Evolutionary conservation across 306 rosid species (phyloP).

Genomic region (Senna tora): DNA sequence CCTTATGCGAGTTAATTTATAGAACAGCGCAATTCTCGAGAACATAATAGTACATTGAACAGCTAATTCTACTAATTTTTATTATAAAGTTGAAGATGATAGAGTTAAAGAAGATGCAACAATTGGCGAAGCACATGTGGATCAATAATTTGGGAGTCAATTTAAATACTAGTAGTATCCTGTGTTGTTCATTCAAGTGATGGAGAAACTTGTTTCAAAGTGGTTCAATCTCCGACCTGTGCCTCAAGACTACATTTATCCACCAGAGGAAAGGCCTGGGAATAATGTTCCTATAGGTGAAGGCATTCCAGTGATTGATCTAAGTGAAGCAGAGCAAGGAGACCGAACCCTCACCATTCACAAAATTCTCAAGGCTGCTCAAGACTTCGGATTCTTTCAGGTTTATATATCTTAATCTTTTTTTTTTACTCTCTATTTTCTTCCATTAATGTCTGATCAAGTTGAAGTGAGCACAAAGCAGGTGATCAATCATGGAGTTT

Average conservation of each 20-base stretch:
- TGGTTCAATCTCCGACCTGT: conserved; percentile 2
- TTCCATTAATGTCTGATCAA: neutral
- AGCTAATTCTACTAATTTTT: neutral
- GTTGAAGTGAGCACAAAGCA: neutral
- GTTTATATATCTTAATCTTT: neutral
- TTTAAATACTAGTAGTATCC: neutral
- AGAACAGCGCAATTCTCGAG: neutral
- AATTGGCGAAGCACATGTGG: neutral
- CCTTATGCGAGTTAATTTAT: neutral
- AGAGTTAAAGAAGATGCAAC: neutral
- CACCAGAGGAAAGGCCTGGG: conserved; percentile 17
- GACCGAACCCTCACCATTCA: neutral
- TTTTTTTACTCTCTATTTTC: neutral
- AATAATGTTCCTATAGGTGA: neutral
- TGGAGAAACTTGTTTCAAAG: conserved; percentile 15
- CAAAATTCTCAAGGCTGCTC: conserved; percentile 5
- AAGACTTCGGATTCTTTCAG: conserved; percentile 25
- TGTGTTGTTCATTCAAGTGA: neutral
- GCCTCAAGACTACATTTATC: conserved; percentile 12
- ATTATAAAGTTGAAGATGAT: too few relatives aligned
- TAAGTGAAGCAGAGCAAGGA: conserved; percentile 1
- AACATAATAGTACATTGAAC: neutral
- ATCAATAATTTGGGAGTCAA: neutral
- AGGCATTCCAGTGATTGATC: conserved; percentile 28
- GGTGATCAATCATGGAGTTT: conserved; percentile 36